Evolutionary conservation across 257 asterid genomes (phyloP).

Genomic region (Anisodus tanguticus): DNA sequence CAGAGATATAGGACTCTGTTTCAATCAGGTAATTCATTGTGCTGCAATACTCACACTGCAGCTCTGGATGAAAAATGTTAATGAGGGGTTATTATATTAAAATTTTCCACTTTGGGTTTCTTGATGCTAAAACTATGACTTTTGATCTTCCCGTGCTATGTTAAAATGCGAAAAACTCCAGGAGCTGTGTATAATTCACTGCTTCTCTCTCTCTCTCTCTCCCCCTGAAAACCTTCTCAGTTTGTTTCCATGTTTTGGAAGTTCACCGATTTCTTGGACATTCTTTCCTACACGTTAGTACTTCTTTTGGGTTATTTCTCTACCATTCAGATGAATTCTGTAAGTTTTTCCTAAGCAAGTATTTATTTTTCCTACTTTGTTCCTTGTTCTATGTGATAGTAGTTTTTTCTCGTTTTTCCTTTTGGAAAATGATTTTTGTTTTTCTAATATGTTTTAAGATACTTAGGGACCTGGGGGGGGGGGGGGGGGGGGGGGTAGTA

Average conservation of each 20-base stretch:
- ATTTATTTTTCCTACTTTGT: neutral
- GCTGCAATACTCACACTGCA: neutral
- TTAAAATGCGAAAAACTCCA: constrained; percentile 15
- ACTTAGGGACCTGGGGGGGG: neutral
- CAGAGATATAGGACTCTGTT: constrained; percentile 81
- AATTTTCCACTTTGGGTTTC: constrained; percentile 1
- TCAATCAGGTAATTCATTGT: constrained; percentile 65
- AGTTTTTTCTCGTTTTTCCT: neutral
- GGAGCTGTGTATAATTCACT: neutral
- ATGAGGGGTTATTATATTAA: neutral
- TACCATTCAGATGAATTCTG: neutral
- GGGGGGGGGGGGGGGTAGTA: neutral
- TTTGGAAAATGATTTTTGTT: neutral
- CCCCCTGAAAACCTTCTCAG: neutral
- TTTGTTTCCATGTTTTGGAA: neutral
- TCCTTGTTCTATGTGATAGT: neutral
- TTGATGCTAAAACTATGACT: neutral
- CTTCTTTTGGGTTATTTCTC: neutral
- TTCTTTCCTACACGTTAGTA: neutral
- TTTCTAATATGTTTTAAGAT: neutral
- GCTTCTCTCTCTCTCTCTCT: neutral
- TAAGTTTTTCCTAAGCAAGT: neutral
- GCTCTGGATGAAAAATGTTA: neutral
- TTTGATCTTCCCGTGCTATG: neutral
- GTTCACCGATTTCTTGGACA: neutral